Base-by-base conservation (phyloP, 495 filamentous ascomycete species). In the Physcia stellaris region DNA sequence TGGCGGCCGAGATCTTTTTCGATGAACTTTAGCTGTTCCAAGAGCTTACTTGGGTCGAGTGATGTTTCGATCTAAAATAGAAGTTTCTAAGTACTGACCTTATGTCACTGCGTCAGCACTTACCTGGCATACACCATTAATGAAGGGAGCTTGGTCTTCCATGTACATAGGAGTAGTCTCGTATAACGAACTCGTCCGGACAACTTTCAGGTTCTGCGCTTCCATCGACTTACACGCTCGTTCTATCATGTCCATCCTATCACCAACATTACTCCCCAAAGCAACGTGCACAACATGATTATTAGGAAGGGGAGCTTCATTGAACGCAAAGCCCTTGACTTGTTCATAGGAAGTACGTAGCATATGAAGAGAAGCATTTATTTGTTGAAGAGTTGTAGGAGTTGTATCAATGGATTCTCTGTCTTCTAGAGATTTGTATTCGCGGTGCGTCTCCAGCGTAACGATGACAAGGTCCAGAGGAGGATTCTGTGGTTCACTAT, bases 91-190 rank as follows among this genome's bases (percentile, higher is more conserved):
- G n/a, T n/a, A n/a, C n/a, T n/a, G n/a, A n/a, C n/a, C n/a, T n/a
- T n/a, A n/a, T n/a, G n/a, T n/a, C n/a, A n/a, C n/a, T n/a, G n/a
- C n/a, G n/a, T n/a, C n/a, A n/a, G 35, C 41, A 64, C 70, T 53
- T 46, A 94, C 90, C 77, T 98, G 84, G 56, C 86, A 94, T 39
- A 78, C 86, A 23, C 86, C 90, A 54, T 98, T 98, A 28, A 96
- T 60, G 50, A 96, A 98, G 13, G 75, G 70, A 41, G 73, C 74
- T 54, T 98, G 90, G 50, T 94, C 79, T 45, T 80, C 60, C 47
- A 94, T 78, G 61, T 98, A 96, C 90, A 98, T 98, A 17, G 90
- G 83, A 43, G 83, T 75, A 5, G 88, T 98, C 61, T 96, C 85
- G 66, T 88, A 98, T 26, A 98, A 65, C 38, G 77, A 75, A 53